Percentiles rank a stretch among this genome's conserved stretches.
Conservation (phyloP, 257 asterid species). For the Osmanthus fragrans region DNA sequence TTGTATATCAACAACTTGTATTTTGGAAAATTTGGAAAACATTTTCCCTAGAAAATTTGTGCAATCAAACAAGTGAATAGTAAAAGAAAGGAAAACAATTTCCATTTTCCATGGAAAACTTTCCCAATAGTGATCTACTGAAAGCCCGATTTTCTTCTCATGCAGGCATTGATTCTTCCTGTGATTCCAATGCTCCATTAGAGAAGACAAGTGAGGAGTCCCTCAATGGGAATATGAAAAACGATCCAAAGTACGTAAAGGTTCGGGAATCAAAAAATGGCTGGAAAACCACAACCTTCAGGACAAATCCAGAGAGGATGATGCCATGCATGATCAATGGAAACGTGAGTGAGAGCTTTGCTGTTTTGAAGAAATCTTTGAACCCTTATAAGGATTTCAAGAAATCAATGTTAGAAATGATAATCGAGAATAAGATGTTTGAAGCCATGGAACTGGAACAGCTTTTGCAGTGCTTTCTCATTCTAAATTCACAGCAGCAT, state of each 20-base stretch:
- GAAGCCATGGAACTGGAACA: slow-evolving; percentile 30
- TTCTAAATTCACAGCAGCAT: slow-evolving; percentile 31
- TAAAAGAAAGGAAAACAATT: too few species aligned
- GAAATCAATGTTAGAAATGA: slow-evolving; percentile 50
- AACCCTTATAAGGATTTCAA: slow-evolving; percentile 45
- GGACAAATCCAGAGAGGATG: neutral
- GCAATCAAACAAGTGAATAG: too few species aligned
- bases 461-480: slow-evolving; percentile 33
- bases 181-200: slow-evolving; percentile 14
- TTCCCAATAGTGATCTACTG: too few species aligned
- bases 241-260: neutral
- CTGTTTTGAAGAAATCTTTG: slow-evolving; percentile 41
- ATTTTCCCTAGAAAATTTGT: too few species aligned
- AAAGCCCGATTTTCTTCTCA: slow-evolving; percentile 24
- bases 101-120: too few species aligned
- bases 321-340: slow-evolving; percentile 35
- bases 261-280: neutral
- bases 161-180: slow-evolving; percentile 29
- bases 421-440: slow-evolving; percentile 34
- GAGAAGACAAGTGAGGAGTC: neutral
- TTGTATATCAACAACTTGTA: too few species aligned
- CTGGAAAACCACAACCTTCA: neutral
- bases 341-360: slow-evolving; percentile 30
- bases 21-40: too few species aligned
- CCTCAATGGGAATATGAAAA: neutral